phyloP scores from a whole-genome alignment of 495 filamentous ascomycete species.

The Aspergillus haitiensis region DNA sequence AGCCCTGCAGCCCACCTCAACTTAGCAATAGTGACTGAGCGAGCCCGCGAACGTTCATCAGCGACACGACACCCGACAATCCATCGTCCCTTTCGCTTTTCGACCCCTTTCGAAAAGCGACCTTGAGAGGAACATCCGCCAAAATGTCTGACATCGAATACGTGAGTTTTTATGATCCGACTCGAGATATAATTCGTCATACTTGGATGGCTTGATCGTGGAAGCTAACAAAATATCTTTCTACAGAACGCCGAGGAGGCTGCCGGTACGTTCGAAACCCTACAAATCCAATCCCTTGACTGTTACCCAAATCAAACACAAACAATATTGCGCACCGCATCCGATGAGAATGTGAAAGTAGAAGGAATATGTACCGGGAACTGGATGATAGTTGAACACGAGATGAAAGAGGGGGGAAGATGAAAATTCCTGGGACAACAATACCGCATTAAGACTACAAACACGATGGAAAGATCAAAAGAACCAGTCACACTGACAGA shows the following conservation, averaged over 20 bases:
- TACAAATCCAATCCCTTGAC: slow-evolving; percentile 14
- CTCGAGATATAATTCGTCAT: not conserved
- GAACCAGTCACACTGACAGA: slow-evolving; percentile 43
- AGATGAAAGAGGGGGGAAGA: slow-evolving; percentile 2
- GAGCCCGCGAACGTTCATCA: slow-evolving; percentile 37
- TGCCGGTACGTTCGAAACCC: slow-evolving; percentile 64
- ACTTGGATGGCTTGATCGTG: slow-evolving; percentile 2
- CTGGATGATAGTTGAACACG: slow-evolving; percentile 21
- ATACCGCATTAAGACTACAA: slow-evolving; percentile 13
- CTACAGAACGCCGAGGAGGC: slow-evolving; percentile 87
- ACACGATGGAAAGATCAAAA: slow-evolving; percentile 9
- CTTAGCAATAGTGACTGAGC: slow-evolving; percentile 33
- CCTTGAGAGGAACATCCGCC: slow-evolving; percentile 55
- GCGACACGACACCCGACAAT: slow-evolving; percentile 51
- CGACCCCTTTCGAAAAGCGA: slow-evolving; percentile 54
- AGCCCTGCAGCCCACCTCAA: slow-evolving; percentile 44
- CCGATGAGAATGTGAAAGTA: slow-evolving; percentile 14
- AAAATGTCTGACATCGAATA: slow-evolving; percentile 93
- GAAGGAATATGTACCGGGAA: not conserved
- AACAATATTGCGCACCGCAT: slow-evolving; percentile 13
- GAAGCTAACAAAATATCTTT: slow-evolving; percentile 39
- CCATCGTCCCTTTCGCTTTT: slow-evolving; percentile 50
- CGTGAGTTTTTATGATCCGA: slow-evolving; percentile 57
- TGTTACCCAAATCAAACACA: slow-evolving; percentile 9
- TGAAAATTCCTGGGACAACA: not conserved